Conservation (phyloP, 192 early-diverging fungal species). For the Umbelopsis ramanniana region DNA sequence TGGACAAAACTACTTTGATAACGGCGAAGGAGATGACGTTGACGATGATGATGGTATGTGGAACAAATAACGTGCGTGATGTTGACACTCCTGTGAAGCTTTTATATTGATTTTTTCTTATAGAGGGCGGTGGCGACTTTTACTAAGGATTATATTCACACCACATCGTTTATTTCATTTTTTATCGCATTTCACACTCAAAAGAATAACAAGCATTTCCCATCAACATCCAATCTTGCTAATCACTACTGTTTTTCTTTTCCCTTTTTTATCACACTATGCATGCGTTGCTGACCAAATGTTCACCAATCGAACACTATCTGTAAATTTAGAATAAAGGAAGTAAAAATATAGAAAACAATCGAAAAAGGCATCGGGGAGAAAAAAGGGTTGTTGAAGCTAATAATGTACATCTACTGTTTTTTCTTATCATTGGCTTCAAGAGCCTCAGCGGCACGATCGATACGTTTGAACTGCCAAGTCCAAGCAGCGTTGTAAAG, state of each 20-base stretch:
- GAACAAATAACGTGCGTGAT: no score
- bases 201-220: background rate
- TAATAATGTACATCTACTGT: slow-evolving; percentile 9
- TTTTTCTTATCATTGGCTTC: slow-evolving; percentile 34
- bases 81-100: background rate
- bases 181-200: background rate
- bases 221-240: background rate
- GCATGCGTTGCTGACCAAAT: background rate
- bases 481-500: slow-evolving; percentile 91
- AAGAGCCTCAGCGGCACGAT: slow-evolving; percentile 57
- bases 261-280: background rate
- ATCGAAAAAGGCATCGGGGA: background rate
- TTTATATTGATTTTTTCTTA: no score
- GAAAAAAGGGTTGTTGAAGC: background rate
- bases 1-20: slow-evolving; percentile 47
- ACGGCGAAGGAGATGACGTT: slow-evolving; percentile 42
- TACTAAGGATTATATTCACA: background rate
- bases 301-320: background rate
- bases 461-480: slow-evolving; percentile 93
- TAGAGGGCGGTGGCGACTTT: background rate
- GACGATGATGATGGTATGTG: slow-evolving; percentile 37
- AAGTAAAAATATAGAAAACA: no score
- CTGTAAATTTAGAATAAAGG: background rate
- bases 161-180: background rate
- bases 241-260: background rate